A percentile compares a stretch with the other conserved stretches of the same genome.
Evolutionary conservation across 1,139 yeast species (phyloP).

Genomic region (Saccharomyces uvarum): DNA sequence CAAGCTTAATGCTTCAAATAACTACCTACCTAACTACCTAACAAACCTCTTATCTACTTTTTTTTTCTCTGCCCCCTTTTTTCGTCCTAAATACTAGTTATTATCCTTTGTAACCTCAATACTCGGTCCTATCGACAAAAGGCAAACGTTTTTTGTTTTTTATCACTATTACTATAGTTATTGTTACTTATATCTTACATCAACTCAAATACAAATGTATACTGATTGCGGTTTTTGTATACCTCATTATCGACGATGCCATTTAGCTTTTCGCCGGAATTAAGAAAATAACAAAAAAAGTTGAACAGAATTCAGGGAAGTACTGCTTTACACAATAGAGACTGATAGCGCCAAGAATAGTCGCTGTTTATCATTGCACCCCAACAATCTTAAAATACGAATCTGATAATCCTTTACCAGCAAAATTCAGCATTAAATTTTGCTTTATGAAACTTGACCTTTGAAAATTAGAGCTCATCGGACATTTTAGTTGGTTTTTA

Average conservation of each 20-base stretch:
- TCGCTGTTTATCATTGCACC: neutral
- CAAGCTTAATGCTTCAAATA: slow-evolving; percentile 7
- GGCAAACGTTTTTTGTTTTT: neutral
- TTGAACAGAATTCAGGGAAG: neutral
- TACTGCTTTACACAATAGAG: neutral
- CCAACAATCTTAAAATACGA: neutral
- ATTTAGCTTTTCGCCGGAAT: neutral
- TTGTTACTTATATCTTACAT: neutral
- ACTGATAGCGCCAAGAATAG: neutral
- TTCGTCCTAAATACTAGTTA: neutral
- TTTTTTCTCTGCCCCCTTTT: slow-evolving; percentile 19
- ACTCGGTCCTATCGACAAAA: neutral
- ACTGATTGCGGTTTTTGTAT: neutral
- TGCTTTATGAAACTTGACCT: neutral
- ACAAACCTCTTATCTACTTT: slow-evolving; percentile 1
- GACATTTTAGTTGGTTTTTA: neutral
- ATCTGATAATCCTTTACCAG: neutral
- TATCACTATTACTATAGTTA: neutral
- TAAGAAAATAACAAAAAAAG: neutral
- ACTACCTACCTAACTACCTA: neutral
- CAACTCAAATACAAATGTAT: neutral
- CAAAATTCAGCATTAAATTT: neutral
- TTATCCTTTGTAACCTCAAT: neutral
- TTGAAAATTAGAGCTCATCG: neutral
- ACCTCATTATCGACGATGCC: neutral